Base-by-base conservation (phyloP, 495 filamentous ascomycete species). In the Lichenothelia convexa region DNA sequence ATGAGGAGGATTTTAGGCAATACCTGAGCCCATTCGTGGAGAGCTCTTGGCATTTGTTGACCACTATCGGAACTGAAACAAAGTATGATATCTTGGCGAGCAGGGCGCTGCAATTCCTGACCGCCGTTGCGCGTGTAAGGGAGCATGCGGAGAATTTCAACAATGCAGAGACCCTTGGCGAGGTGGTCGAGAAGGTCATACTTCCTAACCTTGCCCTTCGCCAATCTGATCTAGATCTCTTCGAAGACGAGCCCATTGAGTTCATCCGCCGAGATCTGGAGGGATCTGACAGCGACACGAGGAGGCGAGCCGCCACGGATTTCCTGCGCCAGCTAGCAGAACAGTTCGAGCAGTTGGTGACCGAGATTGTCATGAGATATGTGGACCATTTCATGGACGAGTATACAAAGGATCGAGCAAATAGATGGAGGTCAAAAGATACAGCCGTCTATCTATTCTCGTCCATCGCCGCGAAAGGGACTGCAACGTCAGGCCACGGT, bases 161-260 rank as follows among this genome's bases (percentile, higher is more conserved):
- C 57, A 71, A 77, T 39, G 71, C 79, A 41, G 64, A 61, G 12
- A 75, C 76, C 2, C 57, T 94, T 36, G 62, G 66, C 18, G 76
- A 93, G 47, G 78, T 99, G 18, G 77, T 93, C 22, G 81, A 94
- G 55, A 91, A 91, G 59, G 91, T 94, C 18, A 75, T 99, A 31
- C 58, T 99, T 36, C 91, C 91, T 22, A 99, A 94, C 44, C 72
- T 95, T 35, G 74, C 72, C 9, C 65, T 99, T 17, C 71, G 91
- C 29, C 84, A 91, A 43, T 82, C 85, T 2, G 91, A 99, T 40
- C 73, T 92, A 41, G 91, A 99, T 51, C 64, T 92, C 23, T 93
- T 95, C 45, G 91, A 95, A 51, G 91, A 99, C 48, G 91, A 99
- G 53, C 91, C 91, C 2, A 94, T 99, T 51, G 91, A 99, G 53